Conservation (phyloP, 768 basidiomycete species). For the Naematelia aurantialba region DNA sequence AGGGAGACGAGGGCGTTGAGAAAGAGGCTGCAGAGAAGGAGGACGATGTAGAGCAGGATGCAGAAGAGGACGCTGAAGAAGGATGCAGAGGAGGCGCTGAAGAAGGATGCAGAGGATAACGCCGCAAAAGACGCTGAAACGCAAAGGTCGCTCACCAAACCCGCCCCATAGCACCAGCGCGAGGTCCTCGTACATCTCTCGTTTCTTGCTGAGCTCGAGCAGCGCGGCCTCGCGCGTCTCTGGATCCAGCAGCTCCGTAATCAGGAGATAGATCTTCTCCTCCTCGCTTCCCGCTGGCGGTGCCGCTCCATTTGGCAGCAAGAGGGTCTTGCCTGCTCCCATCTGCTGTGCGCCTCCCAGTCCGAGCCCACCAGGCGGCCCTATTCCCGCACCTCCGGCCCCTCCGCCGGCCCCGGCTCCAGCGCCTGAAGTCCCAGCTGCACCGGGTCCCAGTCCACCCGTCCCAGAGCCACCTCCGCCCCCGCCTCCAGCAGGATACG, state of each 20-base stretch:
- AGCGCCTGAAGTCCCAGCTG: slow-evolving; percentile 2
- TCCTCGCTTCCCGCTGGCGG: slow-evolving; percentile 56
- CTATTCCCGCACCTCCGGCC: neutral
- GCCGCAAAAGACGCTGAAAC: neutral
- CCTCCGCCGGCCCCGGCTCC: slow-evolving; percentile 11
- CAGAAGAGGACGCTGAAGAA: neutral
- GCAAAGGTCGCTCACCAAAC: slow-evolving; percentile 64
- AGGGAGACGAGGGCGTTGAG: neutral
- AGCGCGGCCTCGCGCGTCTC: slow-evolving; percentile 81
- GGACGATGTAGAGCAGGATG: neutral
- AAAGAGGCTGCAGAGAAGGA: neutral
- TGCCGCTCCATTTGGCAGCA: slow-evolving; percentile 42
- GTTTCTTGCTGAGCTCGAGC: slow-evolving; percentile 94
- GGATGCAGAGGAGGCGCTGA: neutral
- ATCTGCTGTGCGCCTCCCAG: slow-evolving; percentile 5
- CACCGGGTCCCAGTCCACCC: neutral
- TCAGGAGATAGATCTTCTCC: slow-evolving; percentile 82
- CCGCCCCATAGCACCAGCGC: slow-evolving; percentile 98
- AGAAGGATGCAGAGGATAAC: neutral
- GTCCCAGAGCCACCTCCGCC: too few species aligned
- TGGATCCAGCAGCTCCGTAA: slow-evolving; percentile 56
- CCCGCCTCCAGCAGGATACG: slow-evolving; percentile 5
- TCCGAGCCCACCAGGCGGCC: neutral
- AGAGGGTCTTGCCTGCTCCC: slow-evolving; percentile 37
- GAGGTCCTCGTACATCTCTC: slow-evolving; percentile 97